Conservation (phyloP, 371 early-diverging fungal genomes). For the Mortierella sp. region DNA sequence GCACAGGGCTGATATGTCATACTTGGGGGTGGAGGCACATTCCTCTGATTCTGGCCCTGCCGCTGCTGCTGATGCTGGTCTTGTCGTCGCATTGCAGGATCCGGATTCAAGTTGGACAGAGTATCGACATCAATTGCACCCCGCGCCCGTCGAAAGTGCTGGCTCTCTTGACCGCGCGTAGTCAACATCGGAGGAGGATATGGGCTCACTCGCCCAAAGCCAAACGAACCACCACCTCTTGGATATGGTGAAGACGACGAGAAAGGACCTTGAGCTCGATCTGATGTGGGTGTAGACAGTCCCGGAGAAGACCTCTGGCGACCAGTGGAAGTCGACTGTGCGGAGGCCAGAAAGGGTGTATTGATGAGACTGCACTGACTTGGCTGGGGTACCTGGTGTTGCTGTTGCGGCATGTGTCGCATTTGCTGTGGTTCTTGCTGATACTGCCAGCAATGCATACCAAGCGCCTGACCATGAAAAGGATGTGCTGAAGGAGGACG, state of each 20-base stretch:
- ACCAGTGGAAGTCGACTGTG: neutral
- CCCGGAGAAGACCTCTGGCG: neutral
- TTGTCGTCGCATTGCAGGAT: neutral
- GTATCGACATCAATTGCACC: neutral
- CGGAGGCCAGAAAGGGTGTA: neutral
- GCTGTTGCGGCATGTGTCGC: neutral
- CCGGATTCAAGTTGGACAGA: neutral
- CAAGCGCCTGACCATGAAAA: neutral
- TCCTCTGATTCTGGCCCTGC: neutral
- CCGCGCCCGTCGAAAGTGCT: neutral
- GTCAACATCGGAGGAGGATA: neutral
- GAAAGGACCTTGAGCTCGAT: neutral
- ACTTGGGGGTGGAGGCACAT: neutral
- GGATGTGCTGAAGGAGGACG: neutral
- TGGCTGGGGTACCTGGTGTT: neutral
- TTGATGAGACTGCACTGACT: neutral
- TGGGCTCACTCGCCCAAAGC: neutral
- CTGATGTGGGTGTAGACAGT: neutral
- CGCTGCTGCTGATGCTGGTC: neutral
- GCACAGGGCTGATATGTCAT: neutral
- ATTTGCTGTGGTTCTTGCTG: constrained; percentile 9
- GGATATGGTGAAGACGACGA: neutral
- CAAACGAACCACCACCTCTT: neutral
- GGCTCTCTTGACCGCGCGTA: neutral
- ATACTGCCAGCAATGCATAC: neutral